These are phyloP conservation scores for Nicotiana tabacum DNA, from an alignment of 257 asterid genomes.

Conservation along the genomic window DNA sequence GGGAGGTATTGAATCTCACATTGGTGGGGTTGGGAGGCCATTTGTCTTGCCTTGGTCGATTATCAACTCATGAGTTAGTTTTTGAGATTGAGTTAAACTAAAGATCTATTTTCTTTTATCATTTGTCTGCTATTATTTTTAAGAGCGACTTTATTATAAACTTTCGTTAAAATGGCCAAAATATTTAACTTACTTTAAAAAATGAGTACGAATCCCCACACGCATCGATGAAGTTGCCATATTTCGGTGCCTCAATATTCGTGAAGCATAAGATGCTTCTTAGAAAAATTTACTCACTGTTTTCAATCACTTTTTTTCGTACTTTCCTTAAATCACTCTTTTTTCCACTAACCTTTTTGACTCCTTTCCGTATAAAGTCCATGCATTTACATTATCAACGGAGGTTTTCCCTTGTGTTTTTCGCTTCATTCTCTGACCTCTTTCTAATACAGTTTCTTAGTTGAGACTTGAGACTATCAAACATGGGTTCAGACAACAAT, in stretches of 20 bases:
- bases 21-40: too few species aligned
- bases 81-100: too few species aligned
- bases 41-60: too few species aligned
- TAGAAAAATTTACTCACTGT: conserved; percentile 18
- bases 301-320: conserved; percentile 32
- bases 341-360: conserved; percentile 18
- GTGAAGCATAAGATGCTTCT: conserved; percentile 57
- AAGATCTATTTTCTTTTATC: too few species aligned
- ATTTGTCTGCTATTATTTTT: too few species aligned
- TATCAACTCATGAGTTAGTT: too few species aligned
- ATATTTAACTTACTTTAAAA: too few species aligned
- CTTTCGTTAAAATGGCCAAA: too few species aligned
- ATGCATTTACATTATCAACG: background rate
- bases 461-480: background rate
- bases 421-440: background rate
- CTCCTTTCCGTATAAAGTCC: conserved; percentile 4
- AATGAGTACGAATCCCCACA: too few species aligned
- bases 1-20: too few species aligned
- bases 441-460: background rate
- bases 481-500: conserved; percentile 70
- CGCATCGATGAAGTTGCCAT: background rate
- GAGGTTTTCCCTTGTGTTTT: background rate
- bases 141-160: too few species aligned
- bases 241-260: conserved; percentile 85
- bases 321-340: conserved; percentile 31